phyloP scores from a whole-genome alignment of 768 basidiomycete genomes.

The Suillus plorans region DNA sequence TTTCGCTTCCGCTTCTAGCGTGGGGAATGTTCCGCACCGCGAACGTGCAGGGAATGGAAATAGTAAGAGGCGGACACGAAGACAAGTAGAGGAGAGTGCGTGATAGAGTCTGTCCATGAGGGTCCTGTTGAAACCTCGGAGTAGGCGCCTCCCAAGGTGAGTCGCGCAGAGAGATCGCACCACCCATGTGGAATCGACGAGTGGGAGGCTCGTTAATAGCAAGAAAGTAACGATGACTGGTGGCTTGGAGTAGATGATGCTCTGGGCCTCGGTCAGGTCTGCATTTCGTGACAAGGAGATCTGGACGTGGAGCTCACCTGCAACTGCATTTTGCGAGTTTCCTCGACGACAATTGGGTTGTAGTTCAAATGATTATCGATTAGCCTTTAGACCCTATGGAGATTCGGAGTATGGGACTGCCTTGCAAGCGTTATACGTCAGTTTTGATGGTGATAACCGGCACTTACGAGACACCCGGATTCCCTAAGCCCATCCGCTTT shows the following conservation, averaged over 20 bases:
- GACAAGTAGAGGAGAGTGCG: conserved; percentile 16
- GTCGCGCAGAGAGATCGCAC: conserved; percentile 10
- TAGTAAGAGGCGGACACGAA: conserved; percentile 14
- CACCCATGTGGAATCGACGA: conserved; percentile 9
- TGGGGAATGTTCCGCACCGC: conserved; percentile 21
- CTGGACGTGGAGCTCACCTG: neutral
- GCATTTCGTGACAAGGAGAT: neutral
- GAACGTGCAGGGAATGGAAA: conserved; percentile 13
- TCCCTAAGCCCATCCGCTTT: conserved; percentile 2
- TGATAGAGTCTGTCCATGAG: conserved; percentile 5
- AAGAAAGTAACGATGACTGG: conserved; percentile 12
- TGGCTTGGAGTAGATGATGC: neutral
- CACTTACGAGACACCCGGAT: neutral
- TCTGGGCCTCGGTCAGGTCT: neutral
- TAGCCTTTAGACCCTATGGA: neutral
- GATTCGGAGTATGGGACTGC: neutral
- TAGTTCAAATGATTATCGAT: neutral
- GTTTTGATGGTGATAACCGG: neutral
- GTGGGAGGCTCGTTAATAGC: conserved; percentile 11
- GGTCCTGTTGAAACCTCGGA: neutral
- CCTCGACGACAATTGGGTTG: neutral
- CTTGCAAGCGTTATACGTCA: neutral
- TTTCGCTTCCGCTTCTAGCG: conserved; percentile 22
- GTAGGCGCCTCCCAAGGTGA: conserved; percentile 5
- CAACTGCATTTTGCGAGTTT: neutral